Evolutionary conservation across 345 rosid genomes (phyloP).

Genomic region (rapeseed (Brassica napus)): Da-Ae NC_063440.1:27108501-27109000

Average conservation of each 20-base stretch:
- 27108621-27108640: neutral
- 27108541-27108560: neutral
- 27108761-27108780: neutral
- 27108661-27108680: neutral
- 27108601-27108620: neutral
- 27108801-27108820: neutral
- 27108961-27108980: neutral
- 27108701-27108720: neutral
- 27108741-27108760: slow-evolving; percentile 6
- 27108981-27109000: neutral
- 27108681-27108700: neutral
- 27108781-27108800: neutral
- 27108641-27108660: neutral
- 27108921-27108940: neutral
- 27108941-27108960: neutral
- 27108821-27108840: neutral
- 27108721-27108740: slow-evolving; percentile 3
- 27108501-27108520: neutral
- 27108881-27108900: neutral
- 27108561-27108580: neutral
- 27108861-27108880: neutral
- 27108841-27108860: no score
- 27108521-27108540: neutral
- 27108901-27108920: neutral
- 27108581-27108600: neutral